Evolutionary conservation across 176 grass and related monocot genomes (phyloP), one percentile per base, ranked within the genome.

Genomic region (Zizania latifolia): DNA sequence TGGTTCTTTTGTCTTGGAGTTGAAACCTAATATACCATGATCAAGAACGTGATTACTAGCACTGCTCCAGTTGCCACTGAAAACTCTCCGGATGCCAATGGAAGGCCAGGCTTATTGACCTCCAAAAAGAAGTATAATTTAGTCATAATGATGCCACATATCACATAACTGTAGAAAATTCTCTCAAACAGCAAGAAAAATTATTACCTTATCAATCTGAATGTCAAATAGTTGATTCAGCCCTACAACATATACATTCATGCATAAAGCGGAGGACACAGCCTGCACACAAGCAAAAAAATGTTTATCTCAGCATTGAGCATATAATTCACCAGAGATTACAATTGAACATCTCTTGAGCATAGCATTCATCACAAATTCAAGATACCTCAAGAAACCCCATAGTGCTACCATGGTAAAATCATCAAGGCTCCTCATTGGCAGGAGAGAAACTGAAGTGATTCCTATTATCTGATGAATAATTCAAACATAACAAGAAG

Each of bases 231-330:
- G 64, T 51, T 90, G 93, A 74, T 97, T 97, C 53, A 97, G 37
- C 8, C 93, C 87, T 33, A 97, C 93, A 6, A 97, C 87, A 77
- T 97, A 93, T 34, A 97, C 78, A 65, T 97, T 93, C 93, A 93
- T 97, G 75, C 71, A 93, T 81, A 97, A 67, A 32, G 93, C 87
- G 1, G 93, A 68, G 4, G 69, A 29, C 55, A 97, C 77, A 68
- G 93, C 90, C 93, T 97, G 63, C 11, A 59, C 34, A 75, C 11
- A 30, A 45, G 24, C 15, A 26, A 39, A 73, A 40, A 31, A 22
- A 29, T 0, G n/a, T n/a, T n/a, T n/a, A n/a, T n/a, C n/a, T n/a
- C n/a, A 37, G 35, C 4, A 8, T 37, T 37, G 5, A 7, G 35
- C 5, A 37, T 1, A 37, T 6, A 37, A 37, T 37, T 37, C n/a